Evolutionary conservation across 1,139 yeast species (phyloP), one percentile per base, ranked within the genome.

Genomic region (Diutina rugosa): DNA sequence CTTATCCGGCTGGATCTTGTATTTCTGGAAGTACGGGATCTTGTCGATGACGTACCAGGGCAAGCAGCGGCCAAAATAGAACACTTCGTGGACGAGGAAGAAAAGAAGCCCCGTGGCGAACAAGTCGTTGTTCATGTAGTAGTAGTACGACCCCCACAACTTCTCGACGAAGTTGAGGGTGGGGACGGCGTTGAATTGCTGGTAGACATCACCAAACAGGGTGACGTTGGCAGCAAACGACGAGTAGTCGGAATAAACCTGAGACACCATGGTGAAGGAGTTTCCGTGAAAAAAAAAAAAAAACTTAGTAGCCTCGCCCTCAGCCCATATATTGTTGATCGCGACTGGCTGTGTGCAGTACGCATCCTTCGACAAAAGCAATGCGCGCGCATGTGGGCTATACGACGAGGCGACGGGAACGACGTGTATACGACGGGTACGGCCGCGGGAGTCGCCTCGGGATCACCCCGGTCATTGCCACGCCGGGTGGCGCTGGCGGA

Each of bases 31-130:
- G 62, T 64, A 74, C 18, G 78, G 75, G 53, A 75, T 73, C 58
- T 69, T 65, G 62, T 74, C 80, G 57, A 76, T 73, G 28, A 75
- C 68, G 58, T 66, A 67, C 78, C 79, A 76, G n/a, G 79, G 80
- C 54, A 76, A 59, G 59, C 78, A 73, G 62, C 80, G 66, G 18
- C 78, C 79, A 59, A 76, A 76, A 61, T 76, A 76, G 61, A 72
- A 71, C 35, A 72, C 35, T 60, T 76, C 80, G 59, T 76, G 80
- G 52, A 71, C 67, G 46, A 69, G 59, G 62, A 76, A 76, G 64
- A 76, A 72, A 56, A 76, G 64, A 56, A 76, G 67, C 1, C 80
- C 80, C 28, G 80, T 76, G 55, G 80, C 78, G 60, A 76, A 72
- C 56, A 76, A 63, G 59, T 76, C 80, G 61, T 74, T 74, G 57